phyloP scores from a whole-genome alignment of 1,284 basidiomycete genomes.

The Veloporphyrellus conicus region DNA sequence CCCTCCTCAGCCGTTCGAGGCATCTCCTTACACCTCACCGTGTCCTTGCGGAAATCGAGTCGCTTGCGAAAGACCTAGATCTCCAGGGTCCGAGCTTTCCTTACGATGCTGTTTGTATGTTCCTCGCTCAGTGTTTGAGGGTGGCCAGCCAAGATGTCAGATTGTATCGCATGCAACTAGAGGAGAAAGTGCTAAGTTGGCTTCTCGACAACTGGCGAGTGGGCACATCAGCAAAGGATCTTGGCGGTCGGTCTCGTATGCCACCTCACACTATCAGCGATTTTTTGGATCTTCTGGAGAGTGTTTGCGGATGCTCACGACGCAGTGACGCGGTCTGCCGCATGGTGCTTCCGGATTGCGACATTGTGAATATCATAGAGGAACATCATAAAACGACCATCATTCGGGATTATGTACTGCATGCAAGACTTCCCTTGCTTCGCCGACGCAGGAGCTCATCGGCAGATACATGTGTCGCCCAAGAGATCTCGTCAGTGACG shows the following conservation, averaged over 20 bases:
- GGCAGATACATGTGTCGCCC: neutral
- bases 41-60: constrained; percentile 67
- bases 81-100: constrained; percentile 83
- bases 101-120: constrained; percentile 80
- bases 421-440: constrained; percentile 56
- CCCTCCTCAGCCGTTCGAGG: constrained; percentile 44
- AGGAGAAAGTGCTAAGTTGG: constrained; percentile 83
- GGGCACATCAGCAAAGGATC: constrained; percentile 34
- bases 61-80: constrained; percentile 73
- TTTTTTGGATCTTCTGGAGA: constrained; percentile 58
- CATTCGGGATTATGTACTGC: constrained; percentile 68
- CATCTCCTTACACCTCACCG: constrained; percentile 51
- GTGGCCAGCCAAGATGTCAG: constrained; percentile 74
- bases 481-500: constrained; percentile 4
- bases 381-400: constrained; percentile 54
- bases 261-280: constrained; percentile 56
- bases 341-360: constrained; percentile 60
- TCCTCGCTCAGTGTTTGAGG: constrained; percentile 64
- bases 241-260: constrained; percentile 40
- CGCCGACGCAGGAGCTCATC: constrained; percentile 4
- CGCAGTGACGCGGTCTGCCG: constrained; percentile 44
- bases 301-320: constrained; percentile 54
- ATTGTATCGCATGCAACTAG: constrained; percentile 74
- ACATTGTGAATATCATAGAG: constrained; percentile 56
- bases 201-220: constrained; percentile 72